A percentile compares a stretch with the other conserved stretches of the same genome.
Evolutionary conservation across 306 rosid species (phyloP).

Genomic region (Delonix regia): DNA sequence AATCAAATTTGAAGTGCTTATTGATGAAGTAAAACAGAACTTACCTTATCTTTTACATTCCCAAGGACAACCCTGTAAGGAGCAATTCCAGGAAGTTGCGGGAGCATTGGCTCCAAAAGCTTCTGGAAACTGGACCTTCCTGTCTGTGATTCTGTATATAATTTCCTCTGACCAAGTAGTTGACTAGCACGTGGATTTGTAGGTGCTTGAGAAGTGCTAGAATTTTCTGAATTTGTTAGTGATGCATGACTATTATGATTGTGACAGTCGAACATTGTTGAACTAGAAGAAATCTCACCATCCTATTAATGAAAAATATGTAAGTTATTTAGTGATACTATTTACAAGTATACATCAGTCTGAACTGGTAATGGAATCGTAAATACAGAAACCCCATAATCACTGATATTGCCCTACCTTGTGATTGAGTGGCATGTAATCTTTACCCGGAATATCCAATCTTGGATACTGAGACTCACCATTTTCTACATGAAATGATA

Average conservation of each 20-base stretch:
- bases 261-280: slow-evolving; percentile 36
- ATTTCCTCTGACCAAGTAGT: slow-evolving; percentile 62
- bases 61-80: slow-evolving; percentile 91
- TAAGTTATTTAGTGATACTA: slow-evolving; percentile 25
- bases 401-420: slow-evolving; percentile 55
- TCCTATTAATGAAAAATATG: slow-evolving; percentile 44
- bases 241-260: slow-evolving; percentile 34
- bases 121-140: slow-evolving; percentile 87
- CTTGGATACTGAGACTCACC: slow-evolving; percentile 76
- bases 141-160: slow-evolving; percentile 59
- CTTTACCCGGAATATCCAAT: slow-evolving; percentile 62
- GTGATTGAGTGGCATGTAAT: slow-evolving; percentile 49
- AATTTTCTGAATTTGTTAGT: slow-evolving; percentile 35
- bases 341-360: background rate
- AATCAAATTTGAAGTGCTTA: slow-evolving; percentile 25
- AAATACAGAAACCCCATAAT: slow-evolving; percentile 33
- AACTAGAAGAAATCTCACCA: slow-evolving; percentile 45
- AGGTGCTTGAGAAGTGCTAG: slow-evolving; percentile 43
- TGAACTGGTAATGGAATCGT: background rate
- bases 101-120: slow-evolving; percentile 84
- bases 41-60: slow-evolving; percentile 82
- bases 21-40: slow-evolving; percentile 29
- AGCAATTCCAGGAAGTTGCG: slow-evolving; percentile 73
- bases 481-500: slow-evolving; percentile 59
- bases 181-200: slow-evolving; percentile 48